Evolutionary conservation across 2,329 filamentous ascomycete species (phyloP).

Genomic region (Pseudogymnoascus sp.): DNA sequence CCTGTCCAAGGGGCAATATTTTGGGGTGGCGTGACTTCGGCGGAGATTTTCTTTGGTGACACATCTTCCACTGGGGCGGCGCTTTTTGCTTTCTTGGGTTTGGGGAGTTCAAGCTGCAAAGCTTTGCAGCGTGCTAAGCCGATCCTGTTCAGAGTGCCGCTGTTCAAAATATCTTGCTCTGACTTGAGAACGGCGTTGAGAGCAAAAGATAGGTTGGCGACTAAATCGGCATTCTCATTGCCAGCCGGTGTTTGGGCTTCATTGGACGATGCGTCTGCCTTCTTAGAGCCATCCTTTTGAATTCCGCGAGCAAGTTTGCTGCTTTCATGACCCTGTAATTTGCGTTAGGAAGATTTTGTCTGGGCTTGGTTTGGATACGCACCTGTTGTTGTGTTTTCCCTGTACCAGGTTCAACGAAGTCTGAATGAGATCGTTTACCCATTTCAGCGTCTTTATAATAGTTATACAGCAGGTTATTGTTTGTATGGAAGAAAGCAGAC

Average conservation of each 20-base stretch:
- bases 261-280: background rate
- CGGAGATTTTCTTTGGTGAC: background rate
- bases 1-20: slow-evolving; percentile 41
- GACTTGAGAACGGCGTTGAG: background rate
- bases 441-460: background rate
- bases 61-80: background rate
- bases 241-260: background rate
- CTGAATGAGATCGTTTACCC: background rate
- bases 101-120: slow-evolving; percentile 3
- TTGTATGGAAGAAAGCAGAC: background rate
- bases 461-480: background rate
- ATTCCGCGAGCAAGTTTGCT: slow-evolving; percentile 49
- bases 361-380: background rate
- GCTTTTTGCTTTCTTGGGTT: background rate
- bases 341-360: background rate
- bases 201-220: background rate
- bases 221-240: background rate
- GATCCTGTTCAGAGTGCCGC: background rate
- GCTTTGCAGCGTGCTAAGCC: slow-evolving; percentile 2
- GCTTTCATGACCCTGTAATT: slow-evolving; percentile 4
- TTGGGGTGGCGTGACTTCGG: slow-evolving; percentile 14
- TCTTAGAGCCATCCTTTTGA: slow-evolving; percentile 39
- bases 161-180: background rate
- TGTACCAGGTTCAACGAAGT: background rate
- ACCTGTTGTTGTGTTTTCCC: background rate